A percentile compares a stretch with the other conserved stretches of the same genome.
phyloP scores from a whole-genome alignment of 768 basidiomycete genomes.

The Paxillus involutus region DNA sequence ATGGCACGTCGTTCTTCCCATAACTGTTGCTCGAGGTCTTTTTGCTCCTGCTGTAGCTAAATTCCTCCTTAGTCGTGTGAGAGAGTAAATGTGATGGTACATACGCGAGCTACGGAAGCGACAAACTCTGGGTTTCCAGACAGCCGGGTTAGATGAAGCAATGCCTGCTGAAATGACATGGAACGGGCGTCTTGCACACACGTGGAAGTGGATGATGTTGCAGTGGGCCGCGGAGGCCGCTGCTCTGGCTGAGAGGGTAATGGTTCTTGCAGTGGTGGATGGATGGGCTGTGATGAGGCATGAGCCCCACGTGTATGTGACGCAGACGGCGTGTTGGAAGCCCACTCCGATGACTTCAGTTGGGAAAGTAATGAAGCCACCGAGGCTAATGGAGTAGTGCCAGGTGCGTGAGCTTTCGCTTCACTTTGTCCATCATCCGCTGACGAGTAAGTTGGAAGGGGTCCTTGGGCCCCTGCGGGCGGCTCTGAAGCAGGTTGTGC shows the following conservation, averaged over 20 bases:
- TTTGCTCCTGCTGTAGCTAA: constrained; percentile 74
- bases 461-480: constrained; percentile 5
- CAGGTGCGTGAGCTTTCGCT: constrained; percentile 1
- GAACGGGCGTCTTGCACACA: constrained; percentile 40
- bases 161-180: constrained; percentile 67
- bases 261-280: constrained; percentile 16
- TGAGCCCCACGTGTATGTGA: constrained; percentile 10
- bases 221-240: constrained; percentile 13
- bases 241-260: constrained; percentile 4
- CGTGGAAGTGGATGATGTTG: constrained; percentile 1
- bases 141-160: constrained; percentile 63
- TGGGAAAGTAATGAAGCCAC: constrained; percentile 69
- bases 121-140: constrained; percentile 54
- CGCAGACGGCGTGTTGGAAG: constrained; percentile 9
- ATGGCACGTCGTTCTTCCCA: constrained; percentile 69
- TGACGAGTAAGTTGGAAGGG: neutral
- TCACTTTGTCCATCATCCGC: constrained; percentile 7
- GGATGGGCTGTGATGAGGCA: constrained; percentile 6
- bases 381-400: constrained; percentile 30
- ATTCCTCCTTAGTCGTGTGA: constrained; percentile 7
- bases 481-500: constrained; percentile 3
- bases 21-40: constrained; percentile 62
- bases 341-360: constrained; percentile 39
- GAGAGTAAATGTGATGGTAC: constrained; percentile 7
- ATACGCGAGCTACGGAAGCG: constrained; percentile 51